Evolutionary conservation across 768 basidiomycete species (phyloP).

Genomic region (Psilocybe sp.): DNA sequence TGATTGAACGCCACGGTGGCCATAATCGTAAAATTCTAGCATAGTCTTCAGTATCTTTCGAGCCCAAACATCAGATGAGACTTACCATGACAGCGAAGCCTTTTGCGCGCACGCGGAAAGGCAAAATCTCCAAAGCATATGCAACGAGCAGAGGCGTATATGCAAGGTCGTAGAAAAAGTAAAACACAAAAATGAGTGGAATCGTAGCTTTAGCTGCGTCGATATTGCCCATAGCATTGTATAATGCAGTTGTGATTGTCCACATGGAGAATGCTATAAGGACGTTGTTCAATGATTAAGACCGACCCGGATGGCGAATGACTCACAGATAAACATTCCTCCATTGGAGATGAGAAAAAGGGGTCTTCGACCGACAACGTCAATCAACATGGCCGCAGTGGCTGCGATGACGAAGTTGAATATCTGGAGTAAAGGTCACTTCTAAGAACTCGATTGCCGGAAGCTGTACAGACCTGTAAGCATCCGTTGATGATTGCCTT

Average conservation of each 20-base stretch:
- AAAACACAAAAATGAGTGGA: constrained; percentile 62
- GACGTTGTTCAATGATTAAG: neutral
- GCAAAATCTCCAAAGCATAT: constrained; percentile 73
- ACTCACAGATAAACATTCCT: constrained; percentile 50
- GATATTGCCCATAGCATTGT: constrained; percentile 32
- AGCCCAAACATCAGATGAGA: neutral
- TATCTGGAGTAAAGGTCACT: constrained; percentile 26
- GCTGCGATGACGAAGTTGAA: constrained; percentile 66
- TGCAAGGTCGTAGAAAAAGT: constrained; percentile 59
- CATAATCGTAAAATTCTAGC: constrained; percentile 58
- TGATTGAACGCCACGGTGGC: constrained; percentile 74
- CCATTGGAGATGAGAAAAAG: constrained; percentile 64
- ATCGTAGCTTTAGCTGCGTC: constrained; percentile 54
- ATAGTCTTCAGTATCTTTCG: neutral
- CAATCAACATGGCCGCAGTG: constrained; percentile 59
- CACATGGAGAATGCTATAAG: constrained; percentile 49
- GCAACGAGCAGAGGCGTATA: constrained; percentile 70
- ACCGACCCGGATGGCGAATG: neutral
- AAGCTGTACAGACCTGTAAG: constrained; percentile 12
- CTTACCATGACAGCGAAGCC: constrained; percentile 76
- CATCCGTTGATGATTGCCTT: constrained; percentile 27
- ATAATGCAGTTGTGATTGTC: constrained; percentile 47
- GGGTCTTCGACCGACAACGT: constrained; percentile 62
- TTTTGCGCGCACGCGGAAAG: constrained; percentile 74
- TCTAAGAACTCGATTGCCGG: neutral